A percentile compares a stretch with the other conserved stretches of the same genome.
Conservation (phyloP, 2,329 filamentous ascomycete genomes). For the Diplodia scrobiculata region DNA sequence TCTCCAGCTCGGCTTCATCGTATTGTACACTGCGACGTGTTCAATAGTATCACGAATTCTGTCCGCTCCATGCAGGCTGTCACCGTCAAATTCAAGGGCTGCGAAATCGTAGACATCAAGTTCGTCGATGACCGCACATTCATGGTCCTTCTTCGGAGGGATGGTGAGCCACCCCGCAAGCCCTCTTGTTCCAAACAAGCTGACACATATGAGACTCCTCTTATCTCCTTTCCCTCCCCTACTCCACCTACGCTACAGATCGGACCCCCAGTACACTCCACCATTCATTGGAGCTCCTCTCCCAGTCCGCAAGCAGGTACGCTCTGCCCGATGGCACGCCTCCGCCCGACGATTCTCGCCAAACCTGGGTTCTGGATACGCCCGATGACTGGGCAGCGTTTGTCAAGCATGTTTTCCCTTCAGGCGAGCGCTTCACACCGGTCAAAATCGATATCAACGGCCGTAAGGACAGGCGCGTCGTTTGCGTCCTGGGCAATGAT, state of each 20-base stretch:
- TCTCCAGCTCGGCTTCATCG: slow-evolving; percentile 38
- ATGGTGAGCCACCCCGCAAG: slow-evolving; percentile 40
- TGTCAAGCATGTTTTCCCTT: slow-evolving; percentile 53
- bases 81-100: slow-evolving; percentile 50
- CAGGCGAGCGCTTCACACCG: slow-evolving; percentile 52
- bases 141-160: slow-evolving; percentile 58
- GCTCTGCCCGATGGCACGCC: slow-evolving; percentile 13
- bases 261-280: slow-evolving; percentile 28
- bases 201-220: slow-evolving; percentile 28
- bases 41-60: slow-evolving; percentile 44
- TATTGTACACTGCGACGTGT: slow-evolving; percentile 44
- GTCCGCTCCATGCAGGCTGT: slow-evolving; percentile 53
- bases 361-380: slow-evolving; percentile 27
- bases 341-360: not conserved
- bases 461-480: slow-evolving; percentile 54
- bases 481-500: slow-evolving; percentile 59
- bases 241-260: slow-evolving; percentile 29
- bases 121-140: slow-evolving; percentile 66
- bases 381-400: slow-evolving; percentile 32
- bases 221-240: slow-evolving; percentile 35
- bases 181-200: slow-evolving; percentile 29
- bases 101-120: slow-evolving; percentile 63
- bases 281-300: not conserved
- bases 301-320: not conserved
- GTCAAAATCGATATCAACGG: slow-evolving; percentile 59